Percentiles rank a stretch among this genome's conserved stretches.
These are phyloP conservation scores for Murraya paniculata DNA, from an alignment of 345 rosid genomes.

Conservation along the genomic window DNA sequence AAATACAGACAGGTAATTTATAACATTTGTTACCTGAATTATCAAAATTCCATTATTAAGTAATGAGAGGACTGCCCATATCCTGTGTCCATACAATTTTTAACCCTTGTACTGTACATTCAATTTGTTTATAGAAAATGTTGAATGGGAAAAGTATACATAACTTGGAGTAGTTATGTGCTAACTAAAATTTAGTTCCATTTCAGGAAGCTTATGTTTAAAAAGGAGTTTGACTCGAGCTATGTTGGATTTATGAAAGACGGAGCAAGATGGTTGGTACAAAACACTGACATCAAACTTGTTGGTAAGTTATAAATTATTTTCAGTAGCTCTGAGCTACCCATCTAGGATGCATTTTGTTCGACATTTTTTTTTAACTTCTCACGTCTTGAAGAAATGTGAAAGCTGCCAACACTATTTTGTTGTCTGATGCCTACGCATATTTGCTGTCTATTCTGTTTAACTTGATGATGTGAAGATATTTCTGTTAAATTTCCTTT, in stretches of 20 bases:
- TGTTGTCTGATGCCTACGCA: background rate
- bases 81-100: background rate
- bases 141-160: background rate
- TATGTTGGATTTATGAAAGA: conserved; percentile 82
- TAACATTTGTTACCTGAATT: background rate
- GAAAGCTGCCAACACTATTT: background rate
- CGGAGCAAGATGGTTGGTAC: conserved; percentile 89
- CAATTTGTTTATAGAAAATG: background rate
- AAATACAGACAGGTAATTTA: conserved; percentile 60
- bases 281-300: conserved; percentile 84
- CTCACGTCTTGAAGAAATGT: background rate
- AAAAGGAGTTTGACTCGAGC: conserved; percentile 73
- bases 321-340: background rate
- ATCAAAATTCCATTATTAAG: background rate
- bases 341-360: background rate
- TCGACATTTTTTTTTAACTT: background rate
- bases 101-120: background rate
- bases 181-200: background rate
- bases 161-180: background rate
- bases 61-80: background rate
- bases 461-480: background rate
- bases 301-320: conserved; percentile 46
- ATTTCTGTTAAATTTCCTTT: conserved; percentile 2
- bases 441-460: background rate
- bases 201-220: conserved; percentile 81